Conservation (phyloP, 257 asterid species). For the Forsythia suspensa region DNA sequence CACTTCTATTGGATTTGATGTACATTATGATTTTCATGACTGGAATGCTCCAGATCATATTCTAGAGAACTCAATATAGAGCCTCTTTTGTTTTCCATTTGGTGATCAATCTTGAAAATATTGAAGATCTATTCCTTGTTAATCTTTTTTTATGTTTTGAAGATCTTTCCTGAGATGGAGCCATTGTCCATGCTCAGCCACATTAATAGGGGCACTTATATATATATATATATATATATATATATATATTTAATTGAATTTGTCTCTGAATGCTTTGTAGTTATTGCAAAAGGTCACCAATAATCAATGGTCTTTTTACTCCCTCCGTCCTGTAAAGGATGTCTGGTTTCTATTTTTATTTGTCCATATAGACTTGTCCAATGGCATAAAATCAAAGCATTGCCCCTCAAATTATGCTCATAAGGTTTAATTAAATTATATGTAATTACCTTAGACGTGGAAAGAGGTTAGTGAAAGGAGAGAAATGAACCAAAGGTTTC, state of each 20-base stretch:
- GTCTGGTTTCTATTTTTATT: background rate
- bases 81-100: too few species aligned
- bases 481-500: background rate
- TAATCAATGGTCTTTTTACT: background rate
- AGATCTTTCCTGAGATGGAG: background rate
- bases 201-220: background rate
- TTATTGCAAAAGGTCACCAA: background rate
- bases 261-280: background rate
- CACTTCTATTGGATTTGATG: background rate
- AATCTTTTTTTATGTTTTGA: background rate
- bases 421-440: background rate
- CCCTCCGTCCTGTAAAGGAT: background rate
- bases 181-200: background rate
- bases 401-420: background rate
- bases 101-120: too few species aligned
- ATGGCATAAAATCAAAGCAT: background rate
- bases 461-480: background rate
- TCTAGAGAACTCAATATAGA: too few species aligned
- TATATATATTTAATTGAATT: too few species aligned
- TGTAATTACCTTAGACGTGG: background rate
- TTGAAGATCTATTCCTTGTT: background rate
- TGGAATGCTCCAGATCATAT: too few species aligned
- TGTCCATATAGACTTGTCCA: background rate
- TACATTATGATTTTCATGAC: background rate
- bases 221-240: too few species aligned